Evolutionary conservation across 192 early-diverging fungal genomes (phyloP), one percentile per base, ranked within the genome.

Genomic region (Powellomyces hirtus): DNA sequence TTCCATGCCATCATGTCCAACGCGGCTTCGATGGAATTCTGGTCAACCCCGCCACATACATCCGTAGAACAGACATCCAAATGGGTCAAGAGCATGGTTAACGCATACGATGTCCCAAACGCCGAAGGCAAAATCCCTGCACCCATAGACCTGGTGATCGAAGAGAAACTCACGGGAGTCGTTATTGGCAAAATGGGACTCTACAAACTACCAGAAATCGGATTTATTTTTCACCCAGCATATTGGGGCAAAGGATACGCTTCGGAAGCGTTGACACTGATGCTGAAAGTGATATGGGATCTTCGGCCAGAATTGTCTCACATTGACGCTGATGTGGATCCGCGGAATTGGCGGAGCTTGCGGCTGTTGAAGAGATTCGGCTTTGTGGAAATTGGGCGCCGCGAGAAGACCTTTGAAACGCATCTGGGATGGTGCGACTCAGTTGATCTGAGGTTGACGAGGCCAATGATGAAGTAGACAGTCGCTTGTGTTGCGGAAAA

Each of bases 111-210:
- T 30, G 53, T 30, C 16, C 27, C 53, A 30, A 30, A 33, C 53
- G 53, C 53, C 16, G 31, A 27, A 22, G 6, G 27, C 24, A 56
- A 29, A 30, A 56, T 30, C 4, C 53, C 53, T 26, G 27, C 24
- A 56, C 53, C 53, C 5, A 30, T 56, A 31, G 53, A 56, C 27
- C 53, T 56, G 16, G 27, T 56, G 27, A 56, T 56, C 26, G 53
- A 30, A 30, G 53, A 56, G 29, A 22, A 30, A 22, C 4, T 18
- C 53, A 56, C 10, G 5, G 53, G 53, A 22, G 22, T 30, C 24
- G 53, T 56, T 30, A 56, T 56, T 16, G 53, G 53, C 53, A 56
- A 56, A 29, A 30, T 30, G 16, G 53, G 53, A 5, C 16, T 33
- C 29, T 56, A 31, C 53, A 22, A 30, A 16, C 53, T 30, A 30